phyloP scores from a whole-genome alignment of 1,284 basidiomycete genomes.

The Trichosporon inkin region DNA sequence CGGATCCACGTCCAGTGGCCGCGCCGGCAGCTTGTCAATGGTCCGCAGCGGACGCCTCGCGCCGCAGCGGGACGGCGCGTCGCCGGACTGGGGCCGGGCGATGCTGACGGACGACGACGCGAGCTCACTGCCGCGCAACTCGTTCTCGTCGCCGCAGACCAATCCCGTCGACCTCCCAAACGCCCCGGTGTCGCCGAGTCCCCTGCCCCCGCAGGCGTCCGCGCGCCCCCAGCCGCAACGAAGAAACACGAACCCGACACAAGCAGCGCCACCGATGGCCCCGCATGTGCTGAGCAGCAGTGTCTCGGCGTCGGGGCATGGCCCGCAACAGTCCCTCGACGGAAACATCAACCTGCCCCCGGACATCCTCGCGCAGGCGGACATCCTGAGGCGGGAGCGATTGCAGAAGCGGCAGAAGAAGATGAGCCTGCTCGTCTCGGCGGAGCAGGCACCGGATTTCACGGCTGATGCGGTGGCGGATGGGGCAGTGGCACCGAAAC shows the following conservation, averaged over 20 bases:
- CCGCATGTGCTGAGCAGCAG: not conserved
- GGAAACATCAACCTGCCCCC: constrained; percentile 14
- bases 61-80: constrained; percentile 18
- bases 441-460: constrained; percentile 42
- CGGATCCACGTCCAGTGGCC: constrained; percentile 32
- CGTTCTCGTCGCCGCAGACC: not conserved
- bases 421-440: constrained; percentile 44
- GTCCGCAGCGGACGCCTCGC: constrained; percentile 37
- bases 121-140: constrained; percentile 6
- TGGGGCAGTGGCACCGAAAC: constrained; percentile 15
- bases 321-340: not conserved
- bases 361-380: constrained; percentile 77
- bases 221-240: constrained; percentile 27
- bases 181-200: not conserved
- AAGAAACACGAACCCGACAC: constrained; percentile 36
- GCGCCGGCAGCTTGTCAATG: constrained; percentile 40
- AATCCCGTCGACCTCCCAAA: not conserved
- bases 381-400: constrained; percentile 72
- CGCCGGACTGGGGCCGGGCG: constrained; percentile 2
- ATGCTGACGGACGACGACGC: not conserved
- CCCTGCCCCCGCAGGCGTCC: not conserved
- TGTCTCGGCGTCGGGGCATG: not conserved
- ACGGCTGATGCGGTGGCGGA: constrained; percentile 31
- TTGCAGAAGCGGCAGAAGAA: constrained; percentile 56
- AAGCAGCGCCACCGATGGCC: constrained; percentile 15